Percentiles rank a stretch among this genome's conserved stretches.
Evolutionary conservation across 2,329 filamentous ascomycete species (phyloP).

Genomic region (Neoascochyta sp.): DNA sequence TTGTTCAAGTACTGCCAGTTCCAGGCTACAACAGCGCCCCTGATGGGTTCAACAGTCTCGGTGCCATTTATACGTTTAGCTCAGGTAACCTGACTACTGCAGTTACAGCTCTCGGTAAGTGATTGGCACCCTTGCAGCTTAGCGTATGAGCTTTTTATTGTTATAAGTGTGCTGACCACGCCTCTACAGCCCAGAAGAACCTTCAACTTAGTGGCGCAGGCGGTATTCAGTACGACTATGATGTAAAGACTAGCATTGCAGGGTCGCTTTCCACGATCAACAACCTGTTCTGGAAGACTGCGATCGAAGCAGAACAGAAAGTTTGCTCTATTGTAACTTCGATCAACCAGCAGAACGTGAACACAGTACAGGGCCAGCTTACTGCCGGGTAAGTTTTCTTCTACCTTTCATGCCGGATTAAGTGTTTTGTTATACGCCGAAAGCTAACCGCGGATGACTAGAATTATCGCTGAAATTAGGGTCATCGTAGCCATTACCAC

Average conservation of each 20-base stretch:
- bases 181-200: background rate
- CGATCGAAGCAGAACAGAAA: conserved; percentile 1
- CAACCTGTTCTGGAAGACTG: conserved; percentile 2
- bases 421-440: background rate
- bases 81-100: background rate
- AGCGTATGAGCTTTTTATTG: background rate
- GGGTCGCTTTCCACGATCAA: background rate
- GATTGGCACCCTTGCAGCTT: too few relatives aligned
- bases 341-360: conserved; percentile 4
- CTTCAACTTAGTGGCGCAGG: background rate
- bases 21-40: conserved; percentile 1
- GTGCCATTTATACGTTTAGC: background rate
- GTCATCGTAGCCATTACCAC: background rate
- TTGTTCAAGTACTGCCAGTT: conserved; percentile 1
- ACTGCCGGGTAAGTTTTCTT: background rate
- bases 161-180: background rate
- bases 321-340: conserved; percentile 2
- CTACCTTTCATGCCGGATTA: too few relatives aligned
- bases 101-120: conserved; percentile 1
- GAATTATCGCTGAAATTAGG: background rate
- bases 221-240: background rate
- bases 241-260: background rate
- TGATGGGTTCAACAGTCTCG: conserved; percentile 2
- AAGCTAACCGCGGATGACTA: too few relatives aligned
- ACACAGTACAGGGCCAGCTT: conserved; percentile 1